Evolutionary conservation across 352 stramenopile species (phyloP).

Genomic region (Phytophthora vignae): DNA sequence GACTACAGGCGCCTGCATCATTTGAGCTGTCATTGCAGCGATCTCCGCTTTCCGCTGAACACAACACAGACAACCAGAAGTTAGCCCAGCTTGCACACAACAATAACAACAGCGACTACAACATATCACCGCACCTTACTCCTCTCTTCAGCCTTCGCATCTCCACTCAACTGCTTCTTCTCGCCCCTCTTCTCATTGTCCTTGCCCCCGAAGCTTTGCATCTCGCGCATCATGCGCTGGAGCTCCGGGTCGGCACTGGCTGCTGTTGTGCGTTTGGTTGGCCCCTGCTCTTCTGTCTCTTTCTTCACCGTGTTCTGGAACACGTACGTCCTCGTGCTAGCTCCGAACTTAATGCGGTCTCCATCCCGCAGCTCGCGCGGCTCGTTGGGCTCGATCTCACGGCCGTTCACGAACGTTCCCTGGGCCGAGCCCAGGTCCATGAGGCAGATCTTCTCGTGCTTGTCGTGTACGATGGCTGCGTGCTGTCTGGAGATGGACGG

Average conservation of each 20-base stretch:
- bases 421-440: slow-evolving; percentile 87
- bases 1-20: slow-evolving; percentile 56
- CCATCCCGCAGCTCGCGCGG: slow-evolving; percentile 50
- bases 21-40: slow-evolving; percentile 74
- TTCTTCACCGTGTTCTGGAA: slow-evolving; percentile 42
- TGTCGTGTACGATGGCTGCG: slow-evolving; percentile 75
- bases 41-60: slow-evolving; percentile 71
- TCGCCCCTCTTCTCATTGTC: slow-evolving; percentile 18
- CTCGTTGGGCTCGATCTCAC: slow-evolving; percentile 64
- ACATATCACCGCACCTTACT: slow-evolving; percentile 42
- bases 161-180: not conserved
- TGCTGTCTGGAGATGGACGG: slow-evolving; percentile 86
- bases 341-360: slow-evolving; percentile 65
- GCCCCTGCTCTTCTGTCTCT: slow-evolving; percentile 3
- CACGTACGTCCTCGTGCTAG: slow-evolving; percentile 68
- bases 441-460: slow-evolving; percentile 57
- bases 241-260: slow-evolving; percentile 30
- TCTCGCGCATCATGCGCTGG: slow-evolving; percentile 51
- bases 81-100: slow-evolving; percentile 1
- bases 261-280: slow-evolving; percentile 2
- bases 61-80: slow-evolving; percentile 4
- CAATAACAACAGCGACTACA: not conserved
- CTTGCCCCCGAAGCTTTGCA: slow-evolving; percentile 58
- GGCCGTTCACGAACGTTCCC: slow-evolving; percentile 83
- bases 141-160: slow-evolving; percentile 34